Percentiles rank a stretch among this genome's conserved stretches.
phyloP scores from a whole-genome alignment of 2,329 filamentous ascomycete genomes.

The Ophiostoma quercus region DNA sequence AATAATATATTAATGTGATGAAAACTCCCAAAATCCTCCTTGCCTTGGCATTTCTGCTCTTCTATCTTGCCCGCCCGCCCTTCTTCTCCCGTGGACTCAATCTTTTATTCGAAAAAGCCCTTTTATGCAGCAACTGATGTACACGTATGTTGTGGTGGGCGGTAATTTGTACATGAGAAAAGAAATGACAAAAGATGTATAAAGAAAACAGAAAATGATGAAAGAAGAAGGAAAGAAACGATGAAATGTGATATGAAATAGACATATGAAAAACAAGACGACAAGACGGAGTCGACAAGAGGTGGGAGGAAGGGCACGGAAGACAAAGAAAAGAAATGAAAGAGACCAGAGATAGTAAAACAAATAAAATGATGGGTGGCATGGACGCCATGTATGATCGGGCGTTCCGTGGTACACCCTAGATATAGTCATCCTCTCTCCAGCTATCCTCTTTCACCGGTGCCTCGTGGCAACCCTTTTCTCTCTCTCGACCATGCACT shows the following conservation, averaged over 20 bases:
- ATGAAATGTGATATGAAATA: neutral
- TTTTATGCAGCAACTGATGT: constrained; percentile 14
- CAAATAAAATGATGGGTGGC: neutral
- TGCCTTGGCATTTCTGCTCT: neutral
- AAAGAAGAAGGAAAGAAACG: neutral
- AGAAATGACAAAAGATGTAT: neutral
- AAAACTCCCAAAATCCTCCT: neutral
- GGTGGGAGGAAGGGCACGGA: neutral
- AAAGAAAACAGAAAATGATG: neutral
- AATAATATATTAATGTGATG: constrained; percentile 6
- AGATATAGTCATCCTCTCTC: constrained; percentile 2
- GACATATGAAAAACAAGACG: neutral
- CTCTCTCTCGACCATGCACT: neutral
- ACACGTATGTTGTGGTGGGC: constrained; percentile 5
- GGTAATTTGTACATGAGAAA: constrained; percentile 11
- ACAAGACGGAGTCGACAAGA: neutral
- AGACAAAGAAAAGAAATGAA: neutral
- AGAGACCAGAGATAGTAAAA: neutral
- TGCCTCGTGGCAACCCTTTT: neutral
- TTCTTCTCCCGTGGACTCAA: constrained; percentile 5
- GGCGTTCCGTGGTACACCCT: neutral
- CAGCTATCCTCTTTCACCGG: neutral
- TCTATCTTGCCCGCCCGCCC: constrained; percentile 9
- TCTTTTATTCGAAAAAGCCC: neutral
- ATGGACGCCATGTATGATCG: neutral